These are phyloP conservation scores for Trichosanthes cucumerina DNA, from an alignment of 306 rosid species.

Conservation along the genomic window DNA sequence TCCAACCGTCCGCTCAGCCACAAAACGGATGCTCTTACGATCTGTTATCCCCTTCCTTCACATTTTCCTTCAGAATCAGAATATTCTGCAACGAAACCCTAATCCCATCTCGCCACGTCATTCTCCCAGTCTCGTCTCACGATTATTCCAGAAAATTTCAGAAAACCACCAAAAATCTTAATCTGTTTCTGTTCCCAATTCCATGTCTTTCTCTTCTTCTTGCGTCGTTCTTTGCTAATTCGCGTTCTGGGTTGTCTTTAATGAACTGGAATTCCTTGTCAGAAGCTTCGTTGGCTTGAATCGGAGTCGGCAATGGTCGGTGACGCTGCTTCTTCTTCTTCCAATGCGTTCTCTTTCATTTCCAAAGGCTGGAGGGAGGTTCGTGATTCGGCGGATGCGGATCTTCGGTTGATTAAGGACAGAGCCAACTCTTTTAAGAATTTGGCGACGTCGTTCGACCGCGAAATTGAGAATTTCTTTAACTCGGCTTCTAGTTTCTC, in stretches of 20 bases:
- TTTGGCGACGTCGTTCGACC: conserved; percentile 80
- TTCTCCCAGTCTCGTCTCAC: background rate
- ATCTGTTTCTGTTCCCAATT: background rate
- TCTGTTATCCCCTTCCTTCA: background rate
- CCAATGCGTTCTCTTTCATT: conserved; percentile 69
- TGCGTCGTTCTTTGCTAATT: no score
- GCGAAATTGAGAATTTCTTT: conserved; percentile 81
- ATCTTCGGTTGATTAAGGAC: conserved; percentile 68
- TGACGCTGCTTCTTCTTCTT: conserved; percentile 31
- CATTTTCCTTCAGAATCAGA: background rate
- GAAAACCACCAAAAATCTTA: conserved; percentile 17
- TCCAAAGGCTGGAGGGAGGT: conserved; percentile 94
- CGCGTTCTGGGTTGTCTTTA: background rate
- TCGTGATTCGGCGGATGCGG: conserved; percentile 92
- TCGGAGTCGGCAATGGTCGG: conserved; percentile 32
- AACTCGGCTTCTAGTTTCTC: conserved; percentile 46
- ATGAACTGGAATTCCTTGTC: background rate
- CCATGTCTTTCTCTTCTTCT: background rate
- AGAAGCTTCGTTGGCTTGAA: background rate
- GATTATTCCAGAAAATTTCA: conserved; percentile 20
- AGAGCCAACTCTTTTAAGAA: conserved; percentile 88
- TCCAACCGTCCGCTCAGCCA: background rate
- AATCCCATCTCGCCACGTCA: conserved; percentile 5
- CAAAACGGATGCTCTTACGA: background rate
- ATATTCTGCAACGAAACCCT: conserved; percentile 14